Base-by-base conservation (phyloP, 352 stramenopile species). In the Pythium vanterpoolii region DNA sequence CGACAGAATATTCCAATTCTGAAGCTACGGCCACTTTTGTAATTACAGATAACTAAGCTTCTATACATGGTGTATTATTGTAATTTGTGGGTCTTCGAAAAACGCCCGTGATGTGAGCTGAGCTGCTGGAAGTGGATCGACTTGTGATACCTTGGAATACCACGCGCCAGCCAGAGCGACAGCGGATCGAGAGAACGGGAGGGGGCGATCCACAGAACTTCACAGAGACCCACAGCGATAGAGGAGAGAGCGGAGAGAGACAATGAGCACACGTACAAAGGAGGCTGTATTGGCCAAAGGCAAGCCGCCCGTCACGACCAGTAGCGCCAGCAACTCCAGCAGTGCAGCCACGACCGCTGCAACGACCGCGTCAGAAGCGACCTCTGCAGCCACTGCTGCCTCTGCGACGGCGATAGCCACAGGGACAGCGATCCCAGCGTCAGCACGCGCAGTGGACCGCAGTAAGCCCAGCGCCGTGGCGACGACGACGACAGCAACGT, bases 211-310 rank as follows among this genome's bases (percentile, higher is more conserved):
- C n/a, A n/a, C n/a, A n/a, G n/a, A n/a, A n/a, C n/a, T n/a, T n/a
- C n/a, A n/a, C n/a, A n/a, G n/a, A n/a, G n/a, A n/a, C n/a, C n/a
- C n/a, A n/a, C n/a, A n/a, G n/a, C n/a, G n/a, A n/a, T n/a, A n/a
- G n/a, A n/a, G n/a, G n/a, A n/a, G n/a, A n/a, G n/a, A n/a, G n/a
- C n/a, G n/a, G n/a, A n/a, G n/a, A n/a, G n/a, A n/a, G n/a, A n/a
- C 33, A 14, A 39, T 39, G 33, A 14, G 8, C 33, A 39, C 33
- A 45, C 56, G 56, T 33, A 33, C 14, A 18, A 64, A 64, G 24
- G 56, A 64, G 10, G 36, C 16, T 5, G n/a, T 21, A 11, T 19
- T 23, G 14, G 38, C 23, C 19, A 64, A 64, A 19, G 40, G 28
- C 36, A 56, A 64, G 28, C 28, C 39, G 16, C 36, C n/a, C 38